phyloP scores from a whole-genome alignment of 306 rosid genomes.

The Rosa lucieae region DNA sequence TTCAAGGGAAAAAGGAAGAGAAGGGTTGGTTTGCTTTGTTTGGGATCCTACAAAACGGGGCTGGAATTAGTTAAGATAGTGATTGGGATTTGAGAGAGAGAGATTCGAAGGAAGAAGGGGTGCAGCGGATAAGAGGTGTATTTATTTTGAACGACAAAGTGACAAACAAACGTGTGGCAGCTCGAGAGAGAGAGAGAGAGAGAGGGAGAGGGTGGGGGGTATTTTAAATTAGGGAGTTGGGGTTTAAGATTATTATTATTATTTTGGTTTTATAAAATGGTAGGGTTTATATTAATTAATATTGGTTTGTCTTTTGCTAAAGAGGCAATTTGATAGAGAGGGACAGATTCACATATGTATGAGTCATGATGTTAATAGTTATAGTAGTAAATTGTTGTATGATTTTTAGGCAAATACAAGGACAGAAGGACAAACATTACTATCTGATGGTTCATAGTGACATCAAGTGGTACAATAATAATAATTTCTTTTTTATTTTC shows the following conservation, averaged over 20 bases:
- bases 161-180: neutral
- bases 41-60: conserved; percentile 4
- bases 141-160: neutral
- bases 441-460: no score
- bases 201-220: neutral
- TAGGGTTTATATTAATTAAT: neutral
- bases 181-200: neutral
- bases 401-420: neutral
- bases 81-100: neutral
- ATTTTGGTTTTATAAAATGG: neutral
- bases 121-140: neutral
- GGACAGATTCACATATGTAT: neutral
- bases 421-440: neutral
- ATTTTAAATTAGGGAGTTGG: neutral
- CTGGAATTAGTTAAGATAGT: neutral
- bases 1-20: neutral
- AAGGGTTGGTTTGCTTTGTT: neutral
- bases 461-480: no score
- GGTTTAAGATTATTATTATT: no score
- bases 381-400: neutral
- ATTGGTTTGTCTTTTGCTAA: neutral
- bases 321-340: neutral
- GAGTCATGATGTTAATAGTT: neutral
- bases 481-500: no score
- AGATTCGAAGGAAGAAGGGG: neutral